Percentiles rank a stretch among this genome's conserved stretches.
These are phyloP conservation scores for Paramecium tetraurelia DNA, from an alignment of 73 alveolate genomes.

Conservation along the genomic window DNA sequence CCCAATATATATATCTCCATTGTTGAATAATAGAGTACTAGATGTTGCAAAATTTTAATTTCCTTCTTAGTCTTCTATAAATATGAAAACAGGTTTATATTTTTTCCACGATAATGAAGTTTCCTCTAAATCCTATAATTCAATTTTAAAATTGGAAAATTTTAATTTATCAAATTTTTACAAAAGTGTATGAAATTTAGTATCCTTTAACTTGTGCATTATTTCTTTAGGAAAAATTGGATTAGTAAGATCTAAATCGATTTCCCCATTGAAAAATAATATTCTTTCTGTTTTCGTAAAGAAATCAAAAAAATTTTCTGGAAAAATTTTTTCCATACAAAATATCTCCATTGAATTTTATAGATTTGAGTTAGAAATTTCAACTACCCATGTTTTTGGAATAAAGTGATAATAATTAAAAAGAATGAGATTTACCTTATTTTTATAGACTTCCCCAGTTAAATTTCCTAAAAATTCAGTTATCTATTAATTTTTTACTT, in stretches of 20 bases:
- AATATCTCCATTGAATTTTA: neutral
- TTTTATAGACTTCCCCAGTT: too few relatives aligned
- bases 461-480: neutral
- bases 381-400: neutral
- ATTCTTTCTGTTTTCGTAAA: neutral
- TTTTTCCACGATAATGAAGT: too few relatives aligned
- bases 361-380: too few relatives aligned
- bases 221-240: neutral
- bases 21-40: neutral
- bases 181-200: neutral
- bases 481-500: too few relatives aligned
- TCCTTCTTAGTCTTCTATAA: neutral
- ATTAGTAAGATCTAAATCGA: neutral
- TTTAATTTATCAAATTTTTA: neutral
- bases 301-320: neutral
- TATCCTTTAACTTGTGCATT: neutral
- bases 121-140: too few relatives aligned
- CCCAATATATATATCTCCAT: neutral
- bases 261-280: neutral
- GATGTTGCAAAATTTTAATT: neutral
- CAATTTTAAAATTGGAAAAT: neutral
- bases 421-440: neutral
- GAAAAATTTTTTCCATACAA: neutral
- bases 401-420: too few relatives aligned
- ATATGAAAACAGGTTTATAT: neutral